Conservation (phyloP, 805 yeast genomes). For the Tetrapisispora taiwanensis region DNA sequence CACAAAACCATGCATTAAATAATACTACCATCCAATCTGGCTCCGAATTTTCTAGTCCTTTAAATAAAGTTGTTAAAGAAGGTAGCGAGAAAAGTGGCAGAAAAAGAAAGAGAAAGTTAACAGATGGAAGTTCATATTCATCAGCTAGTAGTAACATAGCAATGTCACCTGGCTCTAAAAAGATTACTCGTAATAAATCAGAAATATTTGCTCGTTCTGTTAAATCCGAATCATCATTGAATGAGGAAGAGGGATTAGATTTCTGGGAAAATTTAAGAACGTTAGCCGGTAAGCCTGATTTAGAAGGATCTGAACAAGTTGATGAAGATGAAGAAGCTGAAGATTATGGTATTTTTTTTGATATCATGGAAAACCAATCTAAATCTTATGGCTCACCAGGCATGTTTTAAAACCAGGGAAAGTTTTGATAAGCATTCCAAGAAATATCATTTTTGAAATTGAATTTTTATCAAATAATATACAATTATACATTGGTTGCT, state of each 20-base stretch:
- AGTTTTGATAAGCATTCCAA: too few species aligned
- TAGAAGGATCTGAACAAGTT: background rate
- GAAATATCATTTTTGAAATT: too few species aligned
- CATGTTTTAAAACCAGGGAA: background rate
- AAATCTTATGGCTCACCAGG: background rate
- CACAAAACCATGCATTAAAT: constrained; percentile 37
- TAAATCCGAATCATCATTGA: background rate
- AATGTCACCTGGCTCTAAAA: background rate
- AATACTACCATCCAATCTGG: constrained; percentile 10
- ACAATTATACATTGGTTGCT: too few species aligned
- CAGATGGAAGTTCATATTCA: background rate
- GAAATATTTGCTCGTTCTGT: background rate
- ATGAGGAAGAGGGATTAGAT: constrained; percentile 50
- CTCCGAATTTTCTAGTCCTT: background rate
- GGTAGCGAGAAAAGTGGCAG: background rate
- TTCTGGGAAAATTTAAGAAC: constrained; percentile 64
- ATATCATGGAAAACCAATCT: background rate
- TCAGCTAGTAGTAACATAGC: background rate
- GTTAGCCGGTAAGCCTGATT: constrained; percentile 32
- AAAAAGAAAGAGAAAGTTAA: background rate
- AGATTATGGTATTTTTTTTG: constrained; percentile 4
- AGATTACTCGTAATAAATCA: background rate
- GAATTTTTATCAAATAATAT: too few species aligned
- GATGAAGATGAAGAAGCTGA: constrained; percentile 2
- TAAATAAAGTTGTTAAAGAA: background rate